Evolutionary conservation across 2,329 filamentous ascomycete genomes (phyloP), one percentile per base, ranked within the genome.

Genomic region (Cordyceps sp.): DNA sequence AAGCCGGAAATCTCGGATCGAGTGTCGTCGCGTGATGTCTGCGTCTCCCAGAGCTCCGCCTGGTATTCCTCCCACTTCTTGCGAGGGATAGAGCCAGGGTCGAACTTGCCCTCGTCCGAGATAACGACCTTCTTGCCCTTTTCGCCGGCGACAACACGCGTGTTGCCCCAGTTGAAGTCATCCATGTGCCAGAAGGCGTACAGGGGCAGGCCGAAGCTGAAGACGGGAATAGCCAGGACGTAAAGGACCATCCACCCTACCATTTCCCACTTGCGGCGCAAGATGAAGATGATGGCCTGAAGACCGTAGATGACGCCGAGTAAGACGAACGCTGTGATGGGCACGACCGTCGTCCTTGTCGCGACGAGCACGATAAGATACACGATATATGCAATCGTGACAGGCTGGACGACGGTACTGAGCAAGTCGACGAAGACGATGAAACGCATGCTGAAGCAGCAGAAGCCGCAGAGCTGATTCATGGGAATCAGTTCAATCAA

Each of bases 61-160:
- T 98, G 90, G 55, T 96, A 98, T 48, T 98, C 90, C 55, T 98
- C 90, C 90, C 90, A 98, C 66, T 82, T 90, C 76, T 96, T 98
- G 60, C 83, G 82, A 15, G 90, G 90, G 43, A 98, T 96, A 24
- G 77, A 82, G 29, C 69, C 66, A 12, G 90, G 88, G 50, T 98
- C 90, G 50, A 96, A 98, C 56, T 93, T 94, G 62, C 90, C 90
- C 60, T 98, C 90, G 53, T 98, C 90, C 2, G 85, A 83, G 42
- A 98, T 78, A 44, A 98, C 73, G 39, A 96, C 64, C 64, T 94
- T 88, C 53, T 84, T 78, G 41, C 90, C 90, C 54, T 78, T 78
- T 53, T 98, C 90, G 52, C 90, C 90, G 7, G 82, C 90, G 41
- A 98, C 85, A 36, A 98, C 73, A 73, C 90, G 88, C 26, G 90